Conservation (phyloP, 306 rosid species). For the Cercis canadensis region DNA sequence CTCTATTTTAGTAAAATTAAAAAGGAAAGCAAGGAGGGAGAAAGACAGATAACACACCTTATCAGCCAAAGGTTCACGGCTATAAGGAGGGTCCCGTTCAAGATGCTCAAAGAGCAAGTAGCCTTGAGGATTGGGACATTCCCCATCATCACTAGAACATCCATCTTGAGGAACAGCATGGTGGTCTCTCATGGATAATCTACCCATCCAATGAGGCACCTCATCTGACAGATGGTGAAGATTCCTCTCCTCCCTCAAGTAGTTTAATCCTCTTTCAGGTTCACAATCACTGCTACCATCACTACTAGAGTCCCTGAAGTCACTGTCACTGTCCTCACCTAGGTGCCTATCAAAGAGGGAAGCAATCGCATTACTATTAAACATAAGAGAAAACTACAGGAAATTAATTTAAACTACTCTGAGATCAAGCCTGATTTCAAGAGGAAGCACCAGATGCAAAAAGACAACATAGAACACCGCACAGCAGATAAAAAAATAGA, state of each 20-base stretch:
- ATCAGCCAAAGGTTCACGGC: conserved; percentile 92
- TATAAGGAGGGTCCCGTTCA: conserved; percentile 74
- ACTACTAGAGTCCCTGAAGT: conserved; percentile 87
- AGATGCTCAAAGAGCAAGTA: conserved; percentile 77
- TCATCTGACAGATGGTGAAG: conserved; percentile 51
- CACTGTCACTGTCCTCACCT: conserved; percentile 87
- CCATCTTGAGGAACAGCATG: conserved; percentile 61
- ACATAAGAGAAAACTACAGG: not conserved
- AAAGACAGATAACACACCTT: conserved; percentile 59
- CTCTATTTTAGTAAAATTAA: not conserved
- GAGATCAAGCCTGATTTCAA: not conserved
- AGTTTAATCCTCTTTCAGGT: conserved; percentile 54
- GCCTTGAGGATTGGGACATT: conserved; percentile 64
- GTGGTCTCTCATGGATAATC: conserved; percentile 66
- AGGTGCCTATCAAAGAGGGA: conserved; percentile 58
- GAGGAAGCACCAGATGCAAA: not conserved
- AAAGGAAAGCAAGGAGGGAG: conserved; percentile 5
- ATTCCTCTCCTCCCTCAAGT: conserved; percentile 52
- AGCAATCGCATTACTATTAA: conserved; percentile 18
- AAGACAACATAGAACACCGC: not conserved
- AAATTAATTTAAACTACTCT: not conserved
- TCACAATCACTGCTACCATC: conserved; percentile 88
- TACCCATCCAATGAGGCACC: conserved; percentile 52
- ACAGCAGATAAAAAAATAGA: not conserved
- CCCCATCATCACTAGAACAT: conserved; percentile 88